Evolutionary conservation across 2,329 filamentous ascomycete species (phyloP), one percentile per base, ranked within the genome.

Genomic region (Alternaria rosae): DNA sequence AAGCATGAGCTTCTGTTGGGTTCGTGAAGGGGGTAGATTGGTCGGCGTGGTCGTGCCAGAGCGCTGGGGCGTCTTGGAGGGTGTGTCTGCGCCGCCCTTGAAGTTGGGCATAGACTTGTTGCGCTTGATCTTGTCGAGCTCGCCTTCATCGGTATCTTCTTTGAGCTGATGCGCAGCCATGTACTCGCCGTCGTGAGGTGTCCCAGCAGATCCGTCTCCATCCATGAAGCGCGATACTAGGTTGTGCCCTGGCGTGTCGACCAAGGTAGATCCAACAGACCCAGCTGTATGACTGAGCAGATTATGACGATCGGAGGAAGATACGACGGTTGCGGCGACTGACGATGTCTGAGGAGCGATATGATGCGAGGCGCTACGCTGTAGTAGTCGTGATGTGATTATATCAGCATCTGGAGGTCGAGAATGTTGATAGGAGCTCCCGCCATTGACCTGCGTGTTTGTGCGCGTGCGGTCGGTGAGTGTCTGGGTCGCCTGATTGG

Each of bases 1-100:
- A 2, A 93, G 84, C 79, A 92, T 90, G 13, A 93, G 82, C 71
- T 93, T 93, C 76, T 92, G 90, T 78, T 92, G 90, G 1, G 89
- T 92, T 13, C 91, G 85, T 56, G 89, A 91, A 70, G 82, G 65
- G 68, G 79, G 65, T 32, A 80, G 64, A 80, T 78, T 69, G n/a
- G 73, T 78, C 71, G 79, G 70, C 66, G 82, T 70, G 74, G 77
- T 73, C 11, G 78, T 71, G n/a, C 78, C 78, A 12, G 77, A 79
- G 28, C 72, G 73, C 30, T 73, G 71, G 9, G 73, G 70, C 13
- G 75, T 64, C 45, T 71, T 70, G 20, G 68, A 67, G 7, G 74
- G 69, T 38, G 70, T 71, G n/a, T 73, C 70, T 67, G 71, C 61
- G 41, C 70, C 71, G 47, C 71, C 65, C n/a, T 47, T 53, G 43